Base-by-base conservation (phyloP, 345 rosid genomes). In the Rhodomyrtus tomentosa region DNA sequence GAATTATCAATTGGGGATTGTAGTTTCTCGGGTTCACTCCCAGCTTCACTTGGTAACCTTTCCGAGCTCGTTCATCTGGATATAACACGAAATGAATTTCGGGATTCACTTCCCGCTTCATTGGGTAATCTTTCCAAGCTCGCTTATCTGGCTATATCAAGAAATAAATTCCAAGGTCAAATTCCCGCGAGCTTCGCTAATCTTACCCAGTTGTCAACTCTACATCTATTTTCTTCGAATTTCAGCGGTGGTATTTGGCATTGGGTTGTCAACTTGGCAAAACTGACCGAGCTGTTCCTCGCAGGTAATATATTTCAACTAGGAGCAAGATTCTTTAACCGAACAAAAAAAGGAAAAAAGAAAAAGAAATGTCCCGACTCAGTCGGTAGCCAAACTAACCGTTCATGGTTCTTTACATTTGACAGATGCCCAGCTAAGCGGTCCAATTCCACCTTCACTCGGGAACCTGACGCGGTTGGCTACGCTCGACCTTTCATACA, bases 221-320 rank as follows among this genome's bases (percentile, higher is more conserved):
- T 56, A 56, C 4, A 2, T n/a, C 68, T 56, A 8, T n/a, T 3
- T n/a, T 56, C 68, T 16, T n/a, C n/a, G n/a, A 56, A 1, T 56
- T n/a, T 56, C 18, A 56, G 18, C 40, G 40, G 40, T 38, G 27
- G 4, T 4, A 55, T 55, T 55, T 10, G 14, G 27, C 6, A 55
- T 55, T 7, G 12, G 58, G 5, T 55, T 55, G n/a, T 22, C 58
- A 55, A 55, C 12, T 55, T 55, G 58, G 0, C 27, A 1, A 55
- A 55, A 55, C 27, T 24, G 13, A 55, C 27, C 14, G 0, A 3
- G 0, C 3, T 55, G 27, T 5, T 1, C 0, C 58, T 25, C 24
- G 9, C 11, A 4, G 11, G 12, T 10, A 55, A 4, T 10, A 4
- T 10, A 3, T 38, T 38, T 38, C 40, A 38, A 38, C 40, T 2